Conservation (phyloP, 78 protist genomes). For the Chrysochromulina tobinii region DNA sequence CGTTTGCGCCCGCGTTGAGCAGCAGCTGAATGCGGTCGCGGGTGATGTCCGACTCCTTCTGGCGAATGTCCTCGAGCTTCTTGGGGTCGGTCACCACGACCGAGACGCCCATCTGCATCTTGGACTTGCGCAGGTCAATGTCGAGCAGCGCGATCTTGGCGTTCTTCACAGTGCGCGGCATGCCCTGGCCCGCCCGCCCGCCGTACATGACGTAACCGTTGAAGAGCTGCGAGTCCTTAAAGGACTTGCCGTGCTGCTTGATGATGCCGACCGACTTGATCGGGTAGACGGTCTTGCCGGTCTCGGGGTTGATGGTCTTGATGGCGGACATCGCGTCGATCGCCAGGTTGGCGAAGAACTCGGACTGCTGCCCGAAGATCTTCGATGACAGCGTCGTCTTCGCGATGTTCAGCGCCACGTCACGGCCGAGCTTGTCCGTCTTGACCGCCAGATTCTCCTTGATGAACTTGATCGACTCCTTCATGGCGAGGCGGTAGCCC, state of each 20-base stretch:
- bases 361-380: constrained; percentile 79
- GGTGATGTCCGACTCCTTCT: constrained; percentile 54
- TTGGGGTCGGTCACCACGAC: constrained; percentile 84
- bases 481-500: constrained; percentile 93
- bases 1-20: constrained; percentile 81
- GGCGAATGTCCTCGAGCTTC: constrained; percentile 85
- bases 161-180: neutral
- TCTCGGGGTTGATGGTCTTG: constrained; percentile 70
- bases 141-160: constrained; percentile 98
- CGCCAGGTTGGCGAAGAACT: constrained; percentile 90
- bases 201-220: constrained; percentile 93
- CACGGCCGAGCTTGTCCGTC: constrained; percentile 81
- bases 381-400: constrained; percentile 96
- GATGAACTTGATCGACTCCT: constrained; percentile 90
- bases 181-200: constrained; percentile 86
- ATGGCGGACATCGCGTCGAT: constrained; percentile 92
- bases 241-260: constrained; percentile 93
- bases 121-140: constrained; percentile 81
- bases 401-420: constrained; percentile 88
- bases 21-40: constrained; percentile 84
- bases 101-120: constrained; percentile 83
- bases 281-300: constrained; percentile 43
- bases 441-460: constrained; percentile 55
- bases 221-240: constrained; percentile 76
- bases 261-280: constrained; percentile 89